Evolutionary conservation across 176 grass and related monocot species (phyloP), one percentile per base, ranked within the genome.

Genomic region (Juncus inflexus): DNA sequence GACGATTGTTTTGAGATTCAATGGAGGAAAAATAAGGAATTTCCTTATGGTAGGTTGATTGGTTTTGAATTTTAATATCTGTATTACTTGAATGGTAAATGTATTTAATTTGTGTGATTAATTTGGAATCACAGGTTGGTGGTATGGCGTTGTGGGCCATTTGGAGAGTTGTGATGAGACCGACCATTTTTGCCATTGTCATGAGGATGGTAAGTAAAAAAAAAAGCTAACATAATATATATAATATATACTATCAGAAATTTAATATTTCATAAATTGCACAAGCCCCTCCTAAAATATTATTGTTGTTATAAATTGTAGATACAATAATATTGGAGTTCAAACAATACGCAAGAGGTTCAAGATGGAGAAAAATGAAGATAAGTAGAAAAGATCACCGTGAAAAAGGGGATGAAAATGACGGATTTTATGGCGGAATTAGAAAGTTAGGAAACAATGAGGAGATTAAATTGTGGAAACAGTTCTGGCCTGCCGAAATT

Each of bases 21-120:
- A 64, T 95, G 90, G 90, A 78, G 90, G 61, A 95, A 81, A 76
- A 95, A 82, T 80, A 84, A 95, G 69, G 86, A 95, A n/a, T 95
- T 87, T 57, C 90, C 90, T 37, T 95, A 86, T 52, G 90, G 90
- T 95, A 83, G 3, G 61, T 19, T 36, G 37, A 12, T 8, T 5
- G 40, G 36, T 19, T 50, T 36, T n/a, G 42, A 40, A 35, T 19
- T 50, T 36, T n/a, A 35, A 19, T 7, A 6, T 66, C 38, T 3
- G 11, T 70, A 12, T 70, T 66, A 36, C 58, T 5, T 39, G 40
- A 50, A 40, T 83, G 67, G 50, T 37, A 15, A 15, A 12, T 64
- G 57, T 64, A 67, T 28, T 43, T 74, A 36, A 14, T 16, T 51
- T 56, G 19, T 28, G 19, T 28, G 19, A 28, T 28, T 28, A 28